These are phyloP conservation scores for Monosporascus sp. DNA, from an alignment of 2,329 filamentous ascomycete genomes.

Conservation along the genomic window DNA sequence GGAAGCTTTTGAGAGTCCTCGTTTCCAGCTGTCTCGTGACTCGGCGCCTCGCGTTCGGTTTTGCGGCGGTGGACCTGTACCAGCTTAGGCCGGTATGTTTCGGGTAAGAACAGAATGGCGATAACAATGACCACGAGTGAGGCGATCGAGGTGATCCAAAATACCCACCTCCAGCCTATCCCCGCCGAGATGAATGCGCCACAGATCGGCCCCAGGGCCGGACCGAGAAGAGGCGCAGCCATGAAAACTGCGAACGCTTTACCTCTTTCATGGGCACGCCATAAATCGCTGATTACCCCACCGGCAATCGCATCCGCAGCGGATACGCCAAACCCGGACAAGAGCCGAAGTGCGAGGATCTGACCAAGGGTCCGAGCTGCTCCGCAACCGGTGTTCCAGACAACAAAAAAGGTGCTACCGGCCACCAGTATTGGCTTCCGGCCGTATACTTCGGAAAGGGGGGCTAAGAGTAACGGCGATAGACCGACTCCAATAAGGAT, in stretches of 20 bases:
- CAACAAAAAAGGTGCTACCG: conserved; percentile 5
- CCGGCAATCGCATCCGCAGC: conserved; percentile 6
- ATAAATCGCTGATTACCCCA: conserved; percentile 38
- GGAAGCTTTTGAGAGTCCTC: too few species aligned
- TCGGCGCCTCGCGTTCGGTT: too few species aligned
- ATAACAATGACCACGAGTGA: conserved; percentile 51
- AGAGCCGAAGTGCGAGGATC: conserved; percentile 8
- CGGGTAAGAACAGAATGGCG: conserved; percentile 54
- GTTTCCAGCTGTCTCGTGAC: too few species aligned
- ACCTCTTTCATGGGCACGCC: conserved; percentile 53
- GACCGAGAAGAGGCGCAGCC: conserved; percentile 58
- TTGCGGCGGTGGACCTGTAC: background rate
- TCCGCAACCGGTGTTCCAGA: conserved; percentile 11
- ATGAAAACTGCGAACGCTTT: conserved; percentile 55
- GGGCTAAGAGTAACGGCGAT: conserved; percentile 35
- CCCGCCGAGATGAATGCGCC: conserved; percentile 60
- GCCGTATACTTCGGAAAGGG: conserved; percentile 40
- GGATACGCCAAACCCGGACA: conserved; percentile 9
- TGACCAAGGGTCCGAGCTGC: conserved; percentile 1
- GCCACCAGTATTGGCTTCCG: conserved; percentile 12
- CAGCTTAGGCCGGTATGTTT: conserved; percentile 58
- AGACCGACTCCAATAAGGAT: conserved; percentile 6
- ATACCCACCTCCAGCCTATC: conserved; percentile 65
- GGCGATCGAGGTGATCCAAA: conserved; percentile 56
- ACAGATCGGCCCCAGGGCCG: conserved; percentile 59